Percentiles rank a stretch among this genome's conserved stretches.
These are phyloP conservation scores for Fusarium fujikuroi DNA, from an alignment of 2,329 filamentous ascomycete species.

Conservation along the genomic window DNA sequence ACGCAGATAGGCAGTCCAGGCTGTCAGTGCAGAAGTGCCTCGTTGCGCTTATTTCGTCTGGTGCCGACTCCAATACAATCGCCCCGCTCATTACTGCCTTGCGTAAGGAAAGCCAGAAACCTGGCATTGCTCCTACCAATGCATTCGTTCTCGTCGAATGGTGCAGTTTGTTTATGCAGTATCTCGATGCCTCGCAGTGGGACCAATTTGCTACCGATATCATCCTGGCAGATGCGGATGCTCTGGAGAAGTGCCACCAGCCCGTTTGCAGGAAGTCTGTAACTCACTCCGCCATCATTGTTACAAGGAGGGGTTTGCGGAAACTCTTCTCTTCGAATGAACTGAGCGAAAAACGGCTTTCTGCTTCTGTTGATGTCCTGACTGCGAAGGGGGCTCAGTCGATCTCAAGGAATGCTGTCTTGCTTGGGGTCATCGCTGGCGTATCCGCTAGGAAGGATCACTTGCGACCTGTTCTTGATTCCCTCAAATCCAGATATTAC, in stretches of 20 bases:
- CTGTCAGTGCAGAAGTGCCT: slow-evolving; percentile 86
- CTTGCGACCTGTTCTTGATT: slow-evolving; percentile 70
- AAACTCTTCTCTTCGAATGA: slow-evolving; percentile 72
- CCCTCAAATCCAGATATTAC: slow-evolving; percentile 77
- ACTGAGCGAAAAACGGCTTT: slow-evolving; percentile 68
- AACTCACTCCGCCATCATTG: slow-evolving; percentile 77
- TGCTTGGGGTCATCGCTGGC: slow-evolving; percentile 88
- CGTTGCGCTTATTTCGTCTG: slow-evolving; percentile 69
- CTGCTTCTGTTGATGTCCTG: slow-evolving; percentile 72
- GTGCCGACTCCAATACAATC: slow-evolving; percentile 66
- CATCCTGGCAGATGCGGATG: slow-evolving; percentile 74
- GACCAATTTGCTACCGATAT: slow-evolving; percentile 72
- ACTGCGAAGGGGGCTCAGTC: slow-evolving; percentile 74
- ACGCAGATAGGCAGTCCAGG: slow-evolving; percentile 86
- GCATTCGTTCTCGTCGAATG: slow-evolving; percentile 93
- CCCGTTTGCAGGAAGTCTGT: slow-evolving; percentile 72
- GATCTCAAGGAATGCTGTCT: slow-evolving; percentile 75
- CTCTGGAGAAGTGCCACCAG: slow-evolving; percentile 80
- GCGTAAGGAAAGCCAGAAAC: slow-evolving; percentile 78
- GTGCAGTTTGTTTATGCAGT: slow-evolving; percentile 82
- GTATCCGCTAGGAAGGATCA: slow-evolving; percentile 79
- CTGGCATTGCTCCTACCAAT: slow-evolving; percentile 79
- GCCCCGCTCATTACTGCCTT: slow-evolving; percentile 73
- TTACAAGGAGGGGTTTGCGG: slow-evolving; percentile 83
- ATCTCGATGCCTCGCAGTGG: slow-evolving; percentile 72